Evolutionary conservation across 1,284 basidiomycete genomes (phyloP).

Genomic region (Apiotrichum gracile): DNA sequence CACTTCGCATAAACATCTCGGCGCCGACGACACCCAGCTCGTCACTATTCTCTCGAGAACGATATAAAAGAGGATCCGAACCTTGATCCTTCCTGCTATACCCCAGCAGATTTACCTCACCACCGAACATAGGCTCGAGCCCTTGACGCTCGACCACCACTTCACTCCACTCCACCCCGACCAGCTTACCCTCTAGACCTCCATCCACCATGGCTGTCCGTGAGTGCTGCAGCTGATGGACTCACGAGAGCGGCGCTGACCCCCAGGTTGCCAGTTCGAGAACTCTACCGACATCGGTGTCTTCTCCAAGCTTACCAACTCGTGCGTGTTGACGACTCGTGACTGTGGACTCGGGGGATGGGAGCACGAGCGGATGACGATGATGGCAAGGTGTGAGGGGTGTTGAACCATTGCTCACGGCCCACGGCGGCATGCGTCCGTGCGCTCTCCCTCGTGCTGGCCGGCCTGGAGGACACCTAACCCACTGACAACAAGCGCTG

Average conservation of each 20-base stretch:
- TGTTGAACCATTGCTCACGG: no score
- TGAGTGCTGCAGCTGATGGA: conserved; percentile 35
- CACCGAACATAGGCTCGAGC: background rate
- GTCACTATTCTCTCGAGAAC: no score
- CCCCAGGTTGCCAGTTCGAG: conserved; percentile 82
- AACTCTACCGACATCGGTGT: conserved; percentile 96
- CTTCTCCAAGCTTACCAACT: conserved; percentile 89
- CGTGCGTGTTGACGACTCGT: conserved; percentile 34
- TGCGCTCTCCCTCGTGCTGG: no score
- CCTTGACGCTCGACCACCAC: background rate
- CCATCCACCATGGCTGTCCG: conserved; percentile 50
- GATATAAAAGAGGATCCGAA: no score
- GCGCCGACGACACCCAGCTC: background rate
- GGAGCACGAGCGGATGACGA: background rate
- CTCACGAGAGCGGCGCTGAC: background rate
- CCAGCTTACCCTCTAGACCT: background rate
- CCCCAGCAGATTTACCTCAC: no score
- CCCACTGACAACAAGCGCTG: no score
- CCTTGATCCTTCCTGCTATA: no score
- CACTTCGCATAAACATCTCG: background rate
- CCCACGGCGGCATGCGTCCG: no score
- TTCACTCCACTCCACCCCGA: background rate
- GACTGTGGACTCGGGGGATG: background rate
- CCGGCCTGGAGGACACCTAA: no score
- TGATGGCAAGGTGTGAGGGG: background rate